Conservation (phyloP, 148 eudicot genomes). For the Silene conica region DNA sequence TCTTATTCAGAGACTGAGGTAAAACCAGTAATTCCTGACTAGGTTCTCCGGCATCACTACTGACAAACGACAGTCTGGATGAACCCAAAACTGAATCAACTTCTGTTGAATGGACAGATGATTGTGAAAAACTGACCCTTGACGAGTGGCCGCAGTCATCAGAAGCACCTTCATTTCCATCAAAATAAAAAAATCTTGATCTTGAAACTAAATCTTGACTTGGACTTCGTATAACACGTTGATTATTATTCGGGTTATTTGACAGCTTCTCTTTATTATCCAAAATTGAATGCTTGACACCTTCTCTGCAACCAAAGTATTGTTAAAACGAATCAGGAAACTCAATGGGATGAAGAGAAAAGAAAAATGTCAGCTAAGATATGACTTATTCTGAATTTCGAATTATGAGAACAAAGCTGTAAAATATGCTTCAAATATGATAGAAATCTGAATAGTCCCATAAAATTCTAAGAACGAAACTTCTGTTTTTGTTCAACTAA, state of each 20-base stretch:
- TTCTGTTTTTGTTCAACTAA: background rate
- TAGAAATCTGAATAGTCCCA: too few species aligned
- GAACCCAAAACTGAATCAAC: slow-evolving; percentile 12
- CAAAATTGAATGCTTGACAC: slow-evolving; percentile 16
- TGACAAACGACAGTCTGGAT: slow-evolving; percentile 19
- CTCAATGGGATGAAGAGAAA: background rate
- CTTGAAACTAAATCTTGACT: slow-evolving; percentile 16
- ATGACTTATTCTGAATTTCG: background rate
- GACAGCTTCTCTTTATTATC: slow-evolving; percentile 13
- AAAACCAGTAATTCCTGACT: slow-evolving; percentile 24
- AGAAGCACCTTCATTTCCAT: slow-evolving; percentile 27
- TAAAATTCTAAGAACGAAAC: background rate
- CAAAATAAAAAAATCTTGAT: slow-evolving; percentile 9
- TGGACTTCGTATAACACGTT: slow-evolving; percentile 6
- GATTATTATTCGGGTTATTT: slow-evolving; percentile 12
- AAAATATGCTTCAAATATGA: background rate
- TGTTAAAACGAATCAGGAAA: slow-evolving; percentile 7
- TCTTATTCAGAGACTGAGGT: slow-evolving; percentile 19
- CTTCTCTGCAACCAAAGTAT: slow-evolving; percentile 23
- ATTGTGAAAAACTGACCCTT: slow-evolving; percentile 21
- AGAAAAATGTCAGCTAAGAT: background rate
- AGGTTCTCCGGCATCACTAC: slow-evolving; percentile 27
- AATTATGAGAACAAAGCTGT: slow-evolving; percentile 4
- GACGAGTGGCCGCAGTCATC: slow-evolving; percentile 23
- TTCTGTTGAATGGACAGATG: slow-evolving; percentile 23